These are phyloP conservation scores for Debaryomycetaceae sp. DNA, from an alignment of 1,139 yeast species.

Conservation along the genomic window DNA sequence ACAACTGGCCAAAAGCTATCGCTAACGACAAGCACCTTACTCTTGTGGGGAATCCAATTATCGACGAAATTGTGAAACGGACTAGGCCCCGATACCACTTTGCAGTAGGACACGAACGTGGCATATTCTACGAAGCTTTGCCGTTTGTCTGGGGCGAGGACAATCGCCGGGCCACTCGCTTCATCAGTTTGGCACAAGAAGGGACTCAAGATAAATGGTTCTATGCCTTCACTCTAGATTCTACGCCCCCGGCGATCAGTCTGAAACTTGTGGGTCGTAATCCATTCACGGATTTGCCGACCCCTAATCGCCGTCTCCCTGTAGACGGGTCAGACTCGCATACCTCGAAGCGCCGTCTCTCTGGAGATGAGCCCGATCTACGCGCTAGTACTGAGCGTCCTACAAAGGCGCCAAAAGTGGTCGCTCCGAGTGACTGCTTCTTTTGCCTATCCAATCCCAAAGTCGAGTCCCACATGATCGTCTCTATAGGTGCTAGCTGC, in stretches of 20 bases:
- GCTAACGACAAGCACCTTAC: constrained; percentile 29
- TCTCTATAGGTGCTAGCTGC: constrained; percentile 55
- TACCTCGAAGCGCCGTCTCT: constrained; percentile 4
- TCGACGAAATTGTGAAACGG: constrained; percentile 36
- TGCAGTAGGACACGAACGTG: constrained; percentile 38
- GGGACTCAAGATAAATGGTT: constrained; percentile 57
- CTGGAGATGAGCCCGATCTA: not conserved
- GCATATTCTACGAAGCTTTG: constrained; percentile 42
- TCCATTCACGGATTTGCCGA: constrained; percentile 21
- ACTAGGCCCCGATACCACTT: constrained; percentile 58
- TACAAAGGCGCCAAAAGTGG: constrained; percentile 19
- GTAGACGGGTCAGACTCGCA: not conserved
- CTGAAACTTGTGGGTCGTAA: constrained; percentile 15
- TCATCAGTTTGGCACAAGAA: constrained; percentile 52
- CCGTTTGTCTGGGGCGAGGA: constrained; percentile 58
- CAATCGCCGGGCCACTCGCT: constrained; percentile 37
- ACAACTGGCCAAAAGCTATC: constrained; percentile 49
- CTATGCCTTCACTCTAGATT: constrained; percentile 48
- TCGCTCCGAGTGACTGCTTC: constrained; percentile 57
- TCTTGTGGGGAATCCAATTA: constrained; percentile 22
- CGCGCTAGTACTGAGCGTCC: constrained; percentile 4
- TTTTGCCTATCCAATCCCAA: constrained; percentile 78
- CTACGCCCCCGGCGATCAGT: not conserved
- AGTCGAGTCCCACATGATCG: constrained; percentile 70
- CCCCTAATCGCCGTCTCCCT: constrained; percentile 3